Evolutionary conservation across 306 rosid genomes (phyloP).

Genomic region (Citrullus mucosospermus): DNA sequence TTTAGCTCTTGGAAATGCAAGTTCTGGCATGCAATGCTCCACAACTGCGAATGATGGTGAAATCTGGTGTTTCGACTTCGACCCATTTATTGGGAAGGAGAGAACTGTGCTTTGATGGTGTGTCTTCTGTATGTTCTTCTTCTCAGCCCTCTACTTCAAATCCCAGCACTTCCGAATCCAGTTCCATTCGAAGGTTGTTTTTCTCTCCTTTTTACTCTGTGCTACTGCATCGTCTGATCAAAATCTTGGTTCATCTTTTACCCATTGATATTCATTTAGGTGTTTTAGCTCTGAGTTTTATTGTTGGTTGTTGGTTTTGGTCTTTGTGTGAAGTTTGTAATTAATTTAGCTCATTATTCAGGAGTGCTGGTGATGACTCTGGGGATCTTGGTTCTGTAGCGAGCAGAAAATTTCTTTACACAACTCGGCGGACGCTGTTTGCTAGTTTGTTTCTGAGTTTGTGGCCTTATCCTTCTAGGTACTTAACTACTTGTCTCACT

Average conservation of each 20-base stretch:
- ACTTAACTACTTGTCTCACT: slow-evolving; percentile 65
- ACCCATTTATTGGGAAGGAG: slow-evolving; percentile 39
- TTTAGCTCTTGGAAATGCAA: slow-evolving; percentile 30
- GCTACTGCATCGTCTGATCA: background rate
- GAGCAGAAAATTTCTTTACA: slow-evolving; percentile 19
- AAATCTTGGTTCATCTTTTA: background rate
- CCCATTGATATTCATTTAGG: background rate
- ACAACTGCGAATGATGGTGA: slow-evolving; percentile 20
- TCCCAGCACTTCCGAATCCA: slow-evolving; percentile 21
- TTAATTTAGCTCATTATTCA: background rate
- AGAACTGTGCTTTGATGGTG: slow-evolving; percentile 52
- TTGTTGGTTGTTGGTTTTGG: background rate
- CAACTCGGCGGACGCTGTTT: slow-evolving; percentile 53
- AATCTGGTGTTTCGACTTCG: slow-evolving; percentile 10
- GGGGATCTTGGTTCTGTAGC: slow-evolving; percentile 29
- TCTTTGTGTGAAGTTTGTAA: background rate
- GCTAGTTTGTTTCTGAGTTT: slow-evolving; percentile 53
- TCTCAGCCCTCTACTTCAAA: slow-evolving; percentile 24
- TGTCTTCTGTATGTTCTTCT: slow-evolving; percentile 48
- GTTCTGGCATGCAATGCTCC: slow-evolving; percentile 37
- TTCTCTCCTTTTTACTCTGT: background rate
- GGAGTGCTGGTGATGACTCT: slow-evolving; percentile 28
- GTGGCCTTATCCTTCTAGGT: slow-evolving; percentile 72
- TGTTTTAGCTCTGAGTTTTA: background rate
- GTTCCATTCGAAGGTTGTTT: slow-evolving; percentile 43